Conservation (phyloP, 352 stramenopile species). For the Globisporangium uncinulatum region DNA sequence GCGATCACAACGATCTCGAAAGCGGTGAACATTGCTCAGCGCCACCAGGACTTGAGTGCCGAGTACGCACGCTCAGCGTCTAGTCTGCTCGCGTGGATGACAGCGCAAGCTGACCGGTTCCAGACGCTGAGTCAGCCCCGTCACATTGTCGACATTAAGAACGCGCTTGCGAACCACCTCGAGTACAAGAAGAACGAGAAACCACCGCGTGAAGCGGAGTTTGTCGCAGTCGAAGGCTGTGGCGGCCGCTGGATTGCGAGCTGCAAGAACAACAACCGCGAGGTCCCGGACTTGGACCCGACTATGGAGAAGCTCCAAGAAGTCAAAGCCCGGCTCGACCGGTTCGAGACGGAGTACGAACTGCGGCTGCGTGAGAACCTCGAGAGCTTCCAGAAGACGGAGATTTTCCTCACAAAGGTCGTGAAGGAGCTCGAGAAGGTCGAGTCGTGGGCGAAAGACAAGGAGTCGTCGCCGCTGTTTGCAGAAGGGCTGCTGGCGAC, state of each 20-base stretch:
- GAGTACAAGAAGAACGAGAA: constrained; percentile 89
- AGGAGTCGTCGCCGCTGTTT: constrained; percentile 64
- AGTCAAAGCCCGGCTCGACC: constrained; percentile 61
- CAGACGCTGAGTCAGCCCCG: constrained; percentile 62
- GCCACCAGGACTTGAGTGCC: constrained; percentile 74
- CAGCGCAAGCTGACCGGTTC: constrained; percentile 65
- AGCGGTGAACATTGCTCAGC: constrained; percentile 86
- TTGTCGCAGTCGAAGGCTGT: constrained; percentile 72
- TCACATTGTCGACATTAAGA: constrained; percentile 62
- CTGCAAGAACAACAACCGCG: constrained; percentile 85
- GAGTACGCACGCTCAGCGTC: constrained; percentile 75
- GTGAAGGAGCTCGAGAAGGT: constrained; percentile 85
- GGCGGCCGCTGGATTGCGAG: constrained; percentile 78
- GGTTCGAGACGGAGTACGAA: constrained; percentile 65
- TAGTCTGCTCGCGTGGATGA: constrained; percentile 69
- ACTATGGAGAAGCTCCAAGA: constrained; percentile 79
- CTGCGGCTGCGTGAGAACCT: constrained; percentile 67
- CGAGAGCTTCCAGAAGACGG: constrained; percentile 80
- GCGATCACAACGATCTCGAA: constrained; percentile 87
- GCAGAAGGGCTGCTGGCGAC: constrained; percentile 47
- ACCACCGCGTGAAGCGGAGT: constrained; percentile 72
- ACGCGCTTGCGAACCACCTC: constrained; percentile 53
- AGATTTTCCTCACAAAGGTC: constrained; percentile 76
- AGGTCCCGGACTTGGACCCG: constrained; percentile 58
- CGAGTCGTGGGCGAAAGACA: constrained; percentile 76